phyloP scores from a whole-genome alignment of 148 eudicot species.

The Cornus controversa region DNA sequence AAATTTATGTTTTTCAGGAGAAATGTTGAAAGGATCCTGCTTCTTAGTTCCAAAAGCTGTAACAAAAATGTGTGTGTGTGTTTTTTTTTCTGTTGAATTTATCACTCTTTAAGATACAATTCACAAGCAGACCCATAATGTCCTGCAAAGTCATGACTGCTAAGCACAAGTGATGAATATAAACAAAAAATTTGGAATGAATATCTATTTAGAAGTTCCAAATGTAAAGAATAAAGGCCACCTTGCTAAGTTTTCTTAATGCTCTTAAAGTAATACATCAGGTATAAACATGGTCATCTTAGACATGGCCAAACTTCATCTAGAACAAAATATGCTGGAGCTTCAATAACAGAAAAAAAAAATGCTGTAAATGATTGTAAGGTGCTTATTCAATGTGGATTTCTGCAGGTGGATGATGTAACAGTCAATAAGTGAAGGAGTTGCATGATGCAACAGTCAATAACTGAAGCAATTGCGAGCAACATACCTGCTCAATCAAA shows the following conservation, averaged over 20 bases:
- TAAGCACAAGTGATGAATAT: background rate
- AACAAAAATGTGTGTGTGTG: background rate
- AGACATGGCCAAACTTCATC: background rate
- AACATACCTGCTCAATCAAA: constrained; percentile 80
- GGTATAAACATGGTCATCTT: background rate
- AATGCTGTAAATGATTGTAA: background rate
- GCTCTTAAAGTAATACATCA: background rate
- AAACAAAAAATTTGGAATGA: background rate
- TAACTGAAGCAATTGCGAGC: background rate
- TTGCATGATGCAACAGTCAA: too few relatives aligned
- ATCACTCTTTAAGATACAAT: background rate
- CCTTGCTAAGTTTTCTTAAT: background rate
- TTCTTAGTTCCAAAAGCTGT: background rate
- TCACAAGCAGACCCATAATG: background rate
- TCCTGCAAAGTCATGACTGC: background rate
- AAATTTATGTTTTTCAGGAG: background rate
- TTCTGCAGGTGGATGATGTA: background rate
- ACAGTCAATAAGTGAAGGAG: too few relatives aligned
- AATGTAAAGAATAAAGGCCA: background rate
- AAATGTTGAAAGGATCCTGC: background rate
- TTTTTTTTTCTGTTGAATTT: too few relatives aligned
- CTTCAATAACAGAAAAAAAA: background rate
- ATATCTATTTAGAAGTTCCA: background rate
- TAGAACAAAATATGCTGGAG: background rate
- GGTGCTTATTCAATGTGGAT: background rate